These are phyloP conservation scores for Aspergillus felis DNA, from an alignment of 2,329 filamentous ascomycete genomes.

Conservation along the genomic window DNA sequence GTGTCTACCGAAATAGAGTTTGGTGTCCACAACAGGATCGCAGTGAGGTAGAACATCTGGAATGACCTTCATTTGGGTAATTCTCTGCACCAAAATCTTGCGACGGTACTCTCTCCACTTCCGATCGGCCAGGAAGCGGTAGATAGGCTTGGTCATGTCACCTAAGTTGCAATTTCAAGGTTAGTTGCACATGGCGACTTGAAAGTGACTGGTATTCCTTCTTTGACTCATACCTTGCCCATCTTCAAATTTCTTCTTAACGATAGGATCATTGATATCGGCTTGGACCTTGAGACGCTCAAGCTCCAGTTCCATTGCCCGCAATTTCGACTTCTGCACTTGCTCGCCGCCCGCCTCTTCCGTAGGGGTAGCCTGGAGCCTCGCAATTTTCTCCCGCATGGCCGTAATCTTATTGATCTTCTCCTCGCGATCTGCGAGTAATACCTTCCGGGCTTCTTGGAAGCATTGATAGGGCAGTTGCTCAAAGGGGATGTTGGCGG, in stretches of 20 bases:
- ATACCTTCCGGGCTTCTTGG: constrained; percentile 84
- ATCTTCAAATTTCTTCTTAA: constrained; percentile 93
- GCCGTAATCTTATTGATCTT: constrained; percentile 71
- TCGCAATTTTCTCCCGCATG: constrained; percentile 65
- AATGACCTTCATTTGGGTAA: constrained; percentile 79
- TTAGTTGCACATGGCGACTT: background rate
- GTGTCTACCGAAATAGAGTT: constrained; percentile 70
- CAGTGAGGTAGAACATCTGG: constrained; percentile 83
- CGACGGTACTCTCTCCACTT: constrained; percentile 86
- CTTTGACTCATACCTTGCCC: constrained; percentile 61
- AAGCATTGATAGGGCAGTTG: constrained; percentile 96
- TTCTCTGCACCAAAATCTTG: constrained; percentile 75
- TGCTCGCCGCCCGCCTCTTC: constrained; percentile 59
- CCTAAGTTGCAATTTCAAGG: constrained; percentile 48
- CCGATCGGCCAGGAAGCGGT: constrained; percentile 78
- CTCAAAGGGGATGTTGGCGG: constrained; percentile 76
- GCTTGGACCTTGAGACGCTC: constrained; percentile 81
- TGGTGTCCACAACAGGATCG: constrained; percentile 73
- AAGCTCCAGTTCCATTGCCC: constrained; percentile 66
- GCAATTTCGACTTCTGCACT: constrained; percentile 63
- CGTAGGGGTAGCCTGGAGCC: constrained; percentile 57
- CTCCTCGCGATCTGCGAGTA: constrained; percentile 73
- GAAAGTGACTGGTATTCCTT: background rate
- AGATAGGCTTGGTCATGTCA: constrained; percentile 95
- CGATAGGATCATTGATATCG: constrained; percentile 90